phyloP scores from a whole-genome alignment of 2,329 filamentous ascomycete species.

The Arachnopeziza araneosa region DNA sequence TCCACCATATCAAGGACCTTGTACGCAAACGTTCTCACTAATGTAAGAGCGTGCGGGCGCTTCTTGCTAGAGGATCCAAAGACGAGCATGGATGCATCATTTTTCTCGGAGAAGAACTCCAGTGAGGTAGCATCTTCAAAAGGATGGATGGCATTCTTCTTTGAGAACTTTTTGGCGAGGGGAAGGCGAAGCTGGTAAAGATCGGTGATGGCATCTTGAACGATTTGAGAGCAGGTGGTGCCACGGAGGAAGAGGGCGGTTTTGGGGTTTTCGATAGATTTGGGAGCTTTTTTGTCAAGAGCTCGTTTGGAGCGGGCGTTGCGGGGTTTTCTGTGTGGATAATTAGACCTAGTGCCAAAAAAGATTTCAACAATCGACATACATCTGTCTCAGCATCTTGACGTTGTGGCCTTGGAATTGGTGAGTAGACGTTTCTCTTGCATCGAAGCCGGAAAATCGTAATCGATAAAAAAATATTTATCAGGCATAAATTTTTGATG shows the following conservation, averaged over 20 bases:
- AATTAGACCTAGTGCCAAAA: background rate
- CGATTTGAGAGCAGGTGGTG: slow-evolving; percentile 74
- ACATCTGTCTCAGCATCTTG: slow-evolving; percentile 34
- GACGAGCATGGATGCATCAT: slow-evolving; percentile 80
- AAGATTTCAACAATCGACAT: slow-evolving; percentile 2
- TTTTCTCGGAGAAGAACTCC: slow-evolving; percentile 95
- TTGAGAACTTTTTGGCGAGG: slow-evolving; percentile 83
- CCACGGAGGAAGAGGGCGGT: slow-evolving; percentile 85
- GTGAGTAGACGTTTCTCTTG: slow-evolving; percentile 3
- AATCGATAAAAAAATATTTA: slow-evolving; percentile 18
- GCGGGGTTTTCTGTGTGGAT: slow-evolving; percentile 52
- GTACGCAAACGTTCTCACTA: slow-evolving; percentile 76
- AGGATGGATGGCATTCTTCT: slow-evolving; percentile 93
- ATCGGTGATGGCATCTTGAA: slow-evolving; percentile 79
- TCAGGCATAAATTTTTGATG: slow-evolving; percentile 10
- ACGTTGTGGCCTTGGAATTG: slow-evolving; percentile 13
- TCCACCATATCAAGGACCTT: slow-evolving; percentile 95
- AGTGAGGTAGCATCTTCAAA: slow-evolving; percentile 86
- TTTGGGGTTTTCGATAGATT: slow-evolving; percentile 84
- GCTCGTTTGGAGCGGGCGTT: slow-evolving; percentile 91
- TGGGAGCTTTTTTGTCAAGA: slow-evolving; percentile 87
- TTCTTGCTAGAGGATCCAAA: slow-evolving; percentile 90
- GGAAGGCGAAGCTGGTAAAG: slow-evolving; percentile 81
- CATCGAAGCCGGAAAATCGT: slow-evolving; percentile 10
- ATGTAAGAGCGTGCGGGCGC: slow-evolving; percentile 82